Conservation (phyloP, 2,329 filamentous ascomycete species). For the Berkeleyomyces basicola region DNA sequence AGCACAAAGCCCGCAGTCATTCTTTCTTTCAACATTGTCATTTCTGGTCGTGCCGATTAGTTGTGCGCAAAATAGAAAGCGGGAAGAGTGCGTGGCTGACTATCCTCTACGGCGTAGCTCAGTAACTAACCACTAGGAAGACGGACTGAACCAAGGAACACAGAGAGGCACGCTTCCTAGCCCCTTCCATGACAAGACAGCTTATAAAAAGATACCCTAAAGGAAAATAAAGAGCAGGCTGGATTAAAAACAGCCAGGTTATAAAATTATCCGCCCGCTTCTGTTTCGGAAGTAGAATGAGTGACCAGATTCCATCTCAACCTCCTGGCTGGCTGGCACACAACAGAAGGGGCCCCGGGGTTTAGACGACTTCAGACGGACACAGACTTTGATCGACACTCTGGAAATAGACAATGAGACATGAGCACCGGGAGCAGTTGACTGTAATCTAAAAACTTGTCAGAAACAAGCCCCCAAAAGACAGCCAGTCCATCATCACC, state of each 20-base stretch:
- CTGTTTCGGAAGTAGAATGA: not conserved
- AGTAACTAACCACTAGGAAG: no score
- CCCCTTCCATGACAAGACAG: no score
- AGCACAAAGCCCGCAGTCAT: no score
- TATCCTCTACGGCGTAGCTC: no score
- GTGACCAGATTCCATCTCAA: not conserved
- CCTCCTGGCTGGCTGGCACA: not conserved
- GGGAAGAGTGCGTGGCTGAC: no score
- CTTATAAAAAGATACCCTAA: no score
- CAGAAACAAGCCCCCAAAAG: not conserved
- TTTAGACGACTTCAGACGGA: not conserved
- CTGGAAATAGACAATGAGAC: not conserved
- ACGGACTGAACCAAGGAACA: no score
- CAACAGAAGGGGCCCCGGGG: not conserved
- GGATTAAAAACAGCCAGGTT: not conserved
- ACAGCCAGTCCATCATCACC: not conserved
- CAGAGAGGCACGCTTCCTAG: no score
- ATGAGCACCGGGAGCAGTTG: not conserved
- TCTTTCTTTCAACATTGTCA: no score
- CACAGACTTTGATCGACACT: not conserved
- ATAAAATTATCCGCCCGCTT: not conserved
- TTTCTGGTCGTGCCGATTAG: no score
- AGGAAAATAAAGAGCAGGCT: not conserved
- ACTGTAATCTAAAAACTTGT: not conserved
- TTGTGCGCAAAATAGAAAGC: no score